These are phyloP conservation scores for Tripterygium wilfordii DNA, from an alignment of 177 flowering plant species.

Conservation along the genomic window DNA sequence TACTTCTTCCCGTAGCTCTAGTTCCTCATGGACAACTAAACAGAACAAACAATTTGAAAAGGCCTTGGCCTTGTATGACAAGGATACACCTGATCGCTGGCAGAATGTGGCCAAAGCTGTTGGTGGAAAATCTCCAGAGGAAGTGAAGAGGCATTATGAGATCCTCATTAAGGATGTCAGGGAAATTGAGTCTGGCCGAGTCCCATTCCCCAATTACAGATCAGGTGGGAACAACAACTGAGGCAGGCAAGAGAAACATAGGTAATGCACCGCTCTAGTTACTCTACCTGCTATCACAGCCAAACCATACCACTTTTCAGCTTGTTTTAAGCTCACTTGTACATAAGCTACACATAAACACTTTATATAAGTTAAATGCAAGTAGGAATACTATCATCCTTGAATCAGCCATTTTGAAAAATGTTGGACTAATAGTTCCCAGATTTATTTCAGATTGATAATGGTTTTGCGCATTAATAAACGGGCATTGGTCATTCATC, in stretches of 20 bases:
- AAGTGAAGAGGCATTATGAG: constrained; percentile 48
- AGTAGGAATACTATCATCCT: too few relatives aligned
- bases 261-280: neutral
- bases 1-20: constrained; percentile 17
- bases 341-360: neutral
- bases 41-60: constrained; percentile 44
- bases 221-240: constrained; percentile 7
- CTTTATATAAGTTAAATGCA: neutral
- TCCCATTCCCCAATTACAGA: constrained; percentile 43
- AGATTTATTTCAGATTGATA: too few relatives aligned
- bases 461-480: too few relatives aligned
- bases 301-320: neutral
- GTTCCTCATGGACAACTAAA: constrained; percentile 38
- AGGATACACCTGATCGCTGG: constrained; percentile 63
- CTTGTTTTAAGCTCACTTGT: too few relatives aligned
- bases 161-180: constrained; percentile 28
- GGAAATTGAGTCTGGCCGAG: constrained; percentile 39
- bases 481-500: too few relatives aligned
- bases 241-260: neutral
- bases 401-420: too few relatives aligned
- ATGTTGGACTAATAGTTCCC: too few relatives aligned
- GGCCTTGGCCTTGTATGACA: constrained; percentile 38
- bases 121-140: constrained; percentile 43
- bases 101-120: constrained; percentile 40
- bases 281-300: neutral